Conservation (phyloP, 1,284 basidiomycete genomes). For the Pseudozyma thailandica region DNA sequence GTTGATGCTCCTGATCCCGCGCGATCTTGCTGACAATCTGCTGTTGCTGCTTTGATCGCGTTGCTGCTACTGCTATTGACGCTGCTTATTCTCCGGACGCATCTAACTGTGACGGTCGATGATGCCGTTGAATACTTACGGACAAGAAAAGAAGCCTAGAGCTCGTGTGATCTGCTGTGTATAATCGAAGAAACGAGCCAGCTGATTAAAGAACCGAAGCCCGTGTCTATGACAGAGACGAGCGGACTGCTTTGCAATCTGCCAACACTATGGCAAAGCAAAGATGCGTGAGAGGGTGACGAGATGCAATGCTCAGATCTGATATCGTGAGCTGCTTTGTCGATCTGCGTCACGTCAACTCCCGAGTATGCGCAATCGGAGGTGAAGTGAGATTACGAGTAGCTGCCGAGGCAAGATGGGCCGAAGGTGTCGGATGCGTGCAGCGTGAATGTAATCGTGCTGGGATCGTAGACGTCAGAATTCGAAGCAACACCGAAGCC, state of each 20-base stretch:
- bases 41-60: not conserved
- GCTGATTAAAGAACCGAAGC: not conserved
- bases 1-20: no score
- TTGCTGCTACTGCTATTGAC: not conserved
- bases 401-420: not conserved
- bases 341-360: constrained; percentile 2
- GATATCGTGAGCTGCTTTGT: not conserved
- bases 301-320: constrained; percentile 4
- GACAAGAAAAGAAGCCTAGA: constrained; percentile 11
- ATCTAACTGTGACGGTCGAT: not conserved
- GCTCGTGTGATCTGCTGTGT: not conserved
- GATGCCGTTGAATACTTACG: constrained; percentile 19
- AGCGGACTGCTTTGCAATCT: constrained; percentile 3
- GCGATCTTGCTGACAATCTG: no score
- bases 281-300: not conserved
- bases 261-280: not conserved
- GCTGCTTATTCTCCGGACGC: not conserved
- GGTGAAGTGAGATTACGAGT: not conserved
- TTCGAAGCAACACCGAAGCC: constrained; percentile 9
- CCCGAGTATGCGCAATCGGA: constrained; percentile 1
- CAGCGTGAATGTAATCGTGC: constrained; percentile 5
- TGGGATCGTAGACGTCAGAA: constrained; percentile 4
- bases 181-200: not conserved
- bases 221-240: constrained; percentile 2
- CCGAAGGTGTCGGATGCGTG: not conserved